phyloP scores from a whole-genome alignment of 164 flowering plant genomes.

The Piper betle region DNA sequence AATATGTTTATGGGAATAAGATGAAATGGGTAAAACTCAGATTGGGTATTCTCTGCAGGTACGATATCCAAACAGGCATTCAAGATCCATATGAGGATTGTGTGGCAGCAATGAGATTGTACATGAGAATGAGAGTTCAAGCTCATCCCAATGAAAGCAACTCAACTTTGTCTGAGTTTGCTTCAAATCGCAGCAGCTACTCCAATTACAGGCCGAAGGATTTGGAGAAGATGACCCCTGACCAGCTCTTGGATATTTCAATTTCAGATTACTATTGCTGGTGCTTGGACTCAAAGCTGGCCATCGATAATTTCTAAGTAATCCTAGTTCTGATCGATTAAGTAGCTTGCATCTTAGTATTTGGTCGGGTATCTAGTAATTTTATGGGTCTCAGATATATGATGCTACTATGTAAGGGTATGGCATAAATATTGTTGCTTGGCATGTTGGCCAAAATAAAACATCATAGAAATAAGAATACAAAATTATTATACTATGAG shows the following conservation, averaged over 20 bases:
- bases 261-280: constrained; percentile 81
- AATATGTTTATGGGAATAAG: neutral
- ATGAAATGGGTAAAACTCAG: neutral
- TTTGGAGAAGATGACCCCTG: constrained; percentile 71
- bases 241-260: constrained; percentile 56
- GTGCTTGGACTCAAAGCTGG: constrained; percentile 57
- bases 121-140: constrained; percentile 66
- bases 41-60: constrained; percentile 21
- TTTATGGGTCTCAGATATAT: too few species aligned
- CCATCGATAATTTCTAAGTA: too few species aligned
- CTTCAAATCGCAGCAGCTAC: constrained; percentile 50
- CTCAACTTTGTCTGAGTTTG: constrained; percentile 38
- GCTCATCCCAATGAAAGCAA: constrained; percentile 28
- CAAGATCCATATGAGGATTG: constrained; percentile 93
- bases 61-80: constrained; percentile 66
- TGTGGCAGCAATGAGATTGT: constrained; percentile 76
- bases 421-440: too few species aligned
- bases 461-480: too few species aligned
- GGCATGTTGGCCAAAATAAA: too few species aligned
- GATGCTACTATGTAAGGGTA: too few species aligned
- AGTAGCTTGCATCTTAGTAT: too few species aligned
- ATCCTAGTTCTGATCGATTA: too few species aligned
- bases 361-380: too few species aligned
- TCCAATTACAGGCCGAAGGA: constrained; percentile 60
- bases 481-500: too few species aligned